Evolutionary conservation across 768 basidiomycete species (phyloP).

Genomic region (Coprinopsis cinerea): DNA sequence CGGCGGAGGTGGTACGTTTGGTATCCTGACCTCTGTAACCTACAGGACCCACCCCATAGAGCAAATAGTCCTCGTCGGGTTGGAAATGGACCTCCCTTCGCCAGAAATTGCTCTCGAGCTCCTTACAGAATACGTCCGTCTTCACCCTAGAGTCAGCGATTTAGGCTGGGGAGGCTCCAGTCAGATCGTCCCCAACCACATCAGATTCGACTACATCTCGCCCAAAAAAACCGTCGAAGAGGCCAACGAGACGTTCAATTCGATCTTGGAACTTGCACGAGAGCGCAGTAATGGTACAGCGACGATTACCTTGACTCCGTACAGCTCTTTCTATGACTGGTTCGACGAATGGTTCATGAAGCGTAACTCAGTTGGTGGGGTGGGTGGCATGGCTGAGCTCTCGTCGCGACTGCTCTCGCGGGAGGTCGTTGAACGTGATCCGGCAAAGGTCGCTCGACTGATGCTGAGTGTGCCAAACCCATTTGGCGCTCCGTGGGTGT

Average conservation of each 20-base stretch:
- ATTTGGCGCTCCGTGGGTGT: no score
- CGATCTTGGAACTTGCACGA: neutral
- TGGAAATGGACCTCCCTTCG: constrained; percentile 27
- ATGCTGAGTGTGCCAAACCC: neutral
- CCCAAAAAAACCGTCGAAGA: neutral
- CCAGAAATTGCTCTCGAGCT: constrained; percentile 22
- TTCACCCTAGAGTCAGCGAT: neutral
- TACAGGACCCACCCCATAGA: constrained; percentile 35
- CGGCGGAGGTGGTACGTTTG: constrained; percentile 45
- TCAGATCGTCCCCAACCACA: neutral
- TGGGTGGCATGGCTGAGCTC: neutral
- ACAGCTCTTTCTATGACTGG: neutral
- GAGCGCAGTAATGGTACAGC: neutral
- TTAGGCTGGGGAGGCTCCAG: neutral
- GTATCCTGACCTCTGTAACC: constrained; percentile 40
- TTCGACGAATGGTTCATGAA: neutral
- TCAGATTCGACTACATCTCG: neutral
- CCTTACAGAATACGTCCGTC: constrained; percentile 27
- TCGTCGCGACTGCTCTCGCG: neutral
- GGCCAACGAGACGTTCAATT: neutral
- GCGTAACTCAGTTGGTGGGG: neutral
- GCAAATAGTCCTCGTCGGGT: constrained; percentile 23
- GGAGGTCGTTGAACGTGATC: neutral
- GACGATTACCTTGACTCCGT: neutral
- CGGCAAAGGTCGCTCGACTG: neutral